Conservation (phyloP, 1,284 basidiomycete species). For the Irpex sp. region DNA sequence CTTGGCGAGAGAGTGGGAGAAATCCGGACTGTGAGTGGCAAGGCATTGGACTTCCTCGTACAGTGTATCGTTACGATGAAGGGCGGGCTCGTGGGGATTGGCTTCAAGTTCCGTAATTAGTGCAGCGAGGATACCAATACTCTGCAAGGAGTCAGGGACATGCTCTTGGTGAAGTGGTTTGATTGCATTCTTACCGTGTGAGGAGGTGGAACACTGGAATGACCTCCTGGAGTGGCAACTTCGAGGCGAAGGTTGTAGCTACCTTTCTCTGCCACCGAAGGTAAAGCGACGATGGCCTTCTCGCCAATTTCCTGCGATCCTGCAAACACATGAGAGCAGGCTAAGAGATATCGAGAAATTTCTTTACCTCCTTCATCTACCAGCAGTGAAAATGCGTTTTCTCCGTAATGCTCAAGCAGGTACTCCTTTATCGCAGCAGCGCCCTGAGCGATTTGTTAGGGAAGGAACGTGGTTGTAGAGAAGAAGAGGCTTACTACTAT, state of each 20-base stretch:
- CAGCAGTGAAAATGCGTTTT: constrained; percentile 49
- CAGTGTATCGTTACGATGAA: constrained; percentile 26
- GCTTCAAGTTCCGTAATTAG: constrained; percentile 48
- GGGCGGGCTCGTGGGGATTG: constrained; percentile 34
- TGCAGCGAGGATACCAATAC: constrained; percentile 50
- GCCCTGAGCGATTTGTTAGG: constrained; percentile 30
- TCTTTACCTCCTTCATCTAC: constrained; percentile 44
- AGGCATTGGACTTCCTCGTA: constrained; percentile 30
- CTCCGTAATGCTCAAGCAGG: constrained; percentile 46
- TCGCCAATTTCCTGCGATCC: constrained; percentile 28
- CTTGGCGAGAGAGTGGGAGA: constrained; percentile 31
- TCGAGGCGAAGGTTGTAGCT: constrained; percentile 47
- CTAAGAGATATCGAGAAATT: neutral
- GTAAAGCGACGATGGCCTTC: constrained; percentile 39
- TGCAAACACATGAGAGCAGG: constrained; percentile 12
- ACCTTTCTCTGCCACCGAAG: constrained; percentile 62
- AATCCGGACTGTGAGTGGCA: constrained; percentile 39
- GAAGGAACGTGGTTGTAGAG: neutral
- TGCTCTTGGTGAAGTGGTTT: neutral
- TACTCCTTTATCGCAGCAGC: constrained; percentile 42
- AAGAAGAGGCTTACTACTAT: constrained; percentile 31
- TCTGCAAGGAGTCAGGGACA: constrained; percentile 22
- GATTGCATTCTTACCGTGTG: constrained; percentile 38
- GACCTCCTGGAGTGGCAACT: constrained; percentile 58
- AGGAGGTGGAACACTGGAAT: constrained; percentile 56